Conservation (phyloP, 805 yeast genomes). For the Candida vartiovaarae region DNA sequence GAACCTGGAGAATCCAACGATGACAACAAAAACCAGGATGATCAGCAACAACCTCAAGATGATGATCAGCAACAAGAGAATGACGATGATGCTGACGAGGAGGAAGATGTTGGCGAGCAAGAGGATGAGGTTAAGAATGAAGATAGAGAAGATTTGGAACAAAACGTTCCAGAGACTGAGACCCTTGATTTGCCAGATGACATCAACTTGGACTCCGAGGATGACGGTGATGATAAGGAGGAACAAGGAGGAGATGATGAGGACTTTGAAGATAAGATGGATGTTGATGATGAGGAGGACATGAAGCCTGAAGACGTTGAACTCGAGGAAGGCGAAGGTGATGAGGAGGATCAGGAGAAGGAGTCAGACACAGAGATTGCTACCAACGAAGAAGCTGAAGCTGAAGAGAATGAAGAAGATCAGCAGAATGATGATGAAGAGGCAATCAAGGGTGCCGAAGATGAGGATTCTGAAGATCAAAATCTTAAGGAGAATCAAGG, state of each 20-base stretch:
- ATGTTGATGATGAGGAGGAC: slow-evolving; percentile 37
- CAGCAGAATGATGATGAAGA: slow-evolving; percentile 30
- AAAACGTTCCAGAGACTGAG: slow-evolving; percentile 75
- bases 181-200: slow-evolving; percentile 90
- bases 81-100: slow-evolving; percentile 51
- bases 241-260: slow-evolving; percentile 24
- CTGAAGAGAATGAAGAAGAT: slow-evolving; percentile 23
- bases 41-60: slow-evolving; percentile 26
- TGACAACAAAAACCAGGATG: slow-evolving; percentile 24
- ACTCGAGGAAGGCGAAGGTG: slow-evolving; percentile 21
- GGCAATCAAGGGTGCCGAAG: slow-evolving; percentile 22
- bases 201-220: slow-evolving; percentile 78
- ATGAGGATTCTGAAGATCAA: slow-evolving; percentile 27
- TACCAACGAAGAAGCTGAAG: slow-evolving; percentile 28
- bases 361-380: slow-evolving; percentile 22
- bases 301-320: slow-evolving; percentile 4
- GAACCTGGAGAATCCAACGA: slow-evolving; percentile 17
- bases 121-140: slow-evolving; percentile 71
- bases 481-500: slow-evolving; percentile 25
- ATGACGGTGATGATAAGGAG: slow-evolving; percentile 38
- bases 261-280: slow-evolving; percentile 32
- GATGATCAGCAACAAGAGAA: slow-evolving; percentile 35
- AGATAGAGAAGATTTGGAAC: slow-evolving; percentile 62
- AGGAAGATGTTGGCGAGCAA: slow-evolving; percentile 75
- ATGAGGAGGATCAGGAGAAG: slow-evolving; percentile 25